Conservation (phyloP, 129 eudicot species). For the Rutidosis leptorrhynchoides region DNA sequence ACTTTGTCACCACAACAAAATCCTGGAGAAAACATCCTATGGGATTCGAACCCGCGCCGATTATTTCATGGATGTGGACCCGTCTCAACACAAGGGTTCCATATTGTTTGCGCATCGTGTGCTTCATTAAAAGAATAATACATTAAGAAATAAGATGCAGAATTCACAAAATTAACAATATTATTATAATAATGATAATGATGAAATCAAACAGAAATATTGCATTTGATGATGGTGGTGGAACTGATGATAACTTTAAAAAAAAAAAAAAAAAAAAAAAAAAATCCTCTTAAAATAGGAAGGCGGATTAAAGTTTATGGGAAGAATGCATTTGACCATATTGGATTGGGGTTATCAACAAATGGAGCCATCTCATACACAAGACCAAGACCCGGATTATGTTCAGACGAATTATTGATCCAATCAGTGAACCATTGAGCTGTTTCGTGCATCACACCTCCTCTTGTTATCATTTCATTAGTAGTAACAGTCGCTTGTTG, state of each 20-base stretch:
- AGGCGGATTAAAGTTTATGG: conserved; percentile 11
- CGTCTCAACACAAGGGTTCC: no score
- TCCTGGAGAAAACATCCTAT: no score
- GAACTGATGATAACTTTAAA: no score
- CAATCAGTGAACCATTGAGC: conserved; percentile 38
- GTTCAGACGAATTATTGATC: conserved; percentile 34
- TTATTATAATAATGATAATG: no score
- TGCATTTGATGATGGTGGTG: background rate
- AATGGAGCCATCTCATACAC: conserved; percentile 31
- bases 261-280: no score
- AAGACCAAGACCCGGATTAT: conserved; percentile 28
- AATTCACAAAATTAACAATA: background rate
- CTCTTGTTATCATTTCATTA: conserved; percentile 25
- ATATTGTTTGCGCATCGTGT: no score
- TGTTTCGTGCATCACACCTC: conserved; percentile 13
- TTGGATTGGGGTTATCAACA: conserved; percentile 21
- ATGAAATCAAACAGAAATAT: background rate
- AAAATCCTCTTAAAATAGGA: conserved; percentile 14
- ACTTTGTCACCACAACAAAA: no score
- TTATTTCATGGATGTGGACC: no score
- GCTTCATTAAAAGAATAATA: no score
- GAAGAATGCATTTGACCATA: conserved; percentile 36
- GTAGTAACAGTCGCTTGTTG: background rate
- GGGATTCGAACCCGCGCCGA: no score
- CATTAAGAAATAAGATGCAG: background rate